Evolutionary conservation across 106 monocot genomes (phyloP), one percentile per base, ranked within the genome.

Genomic region (Iris macrosiphon): DNA sequence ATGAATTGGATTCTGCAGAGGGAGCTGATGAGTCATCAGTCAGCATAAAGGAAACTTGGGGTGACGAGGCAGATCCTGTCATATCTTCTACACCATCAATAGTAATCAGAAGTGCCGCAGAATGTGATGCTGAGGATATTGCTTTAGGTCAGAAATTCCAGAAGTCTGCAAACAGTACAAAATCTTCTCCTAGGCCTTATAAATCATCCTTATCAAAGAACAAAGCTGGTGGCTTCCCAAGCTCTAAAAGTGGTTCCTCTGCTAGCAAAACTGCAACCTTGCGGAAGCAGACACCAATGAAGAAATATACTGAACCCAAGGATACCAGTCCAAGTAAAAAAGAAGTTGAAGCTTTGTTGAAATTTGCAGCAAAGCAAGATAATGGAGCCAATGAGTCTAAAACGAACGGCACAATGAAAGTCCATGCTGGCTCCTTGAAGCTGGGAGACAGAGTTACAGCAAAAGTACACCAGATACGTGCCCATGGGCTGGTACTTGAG

Each of bases 401-500:
- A 40, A 21, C 57, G 20, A 50, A 34, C 13, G 27, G 21, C 13
- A 8, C 53, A 34, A 39, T 23, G 1, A 56, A 32, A 21, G 31
- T 55, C 17, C 21, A 27, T 34, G 63, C 71, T 20, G 50, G 39
- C 62, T 57, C 61, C 4, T 34, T 96, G 18, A 90, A 83, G 55
- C 35, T 86, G n/a, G 95, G 89, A 11, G 89, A 96, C 35, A 62
- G 18, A 57, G 47, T 90, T 2, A 80, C 52, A 11, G 95, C 82
- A 33, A 86, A 79, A 55, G 66, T 96, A 32, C 68, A 76, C 42
- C 80, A 96, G 54, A 69, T 85, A 59, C 89, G 89, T 34, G 31
- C 79, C 0, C 72, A 66, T 67, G 95, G 95, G 42, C 35, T 96
- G 31, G 95, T 96, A 21, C 89, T 96, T 17, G 79, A 96, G 41